Base-by-base conservation (phyloP, 768 basidiomycete species). In the Leccinum disarticulatum region DNA sequence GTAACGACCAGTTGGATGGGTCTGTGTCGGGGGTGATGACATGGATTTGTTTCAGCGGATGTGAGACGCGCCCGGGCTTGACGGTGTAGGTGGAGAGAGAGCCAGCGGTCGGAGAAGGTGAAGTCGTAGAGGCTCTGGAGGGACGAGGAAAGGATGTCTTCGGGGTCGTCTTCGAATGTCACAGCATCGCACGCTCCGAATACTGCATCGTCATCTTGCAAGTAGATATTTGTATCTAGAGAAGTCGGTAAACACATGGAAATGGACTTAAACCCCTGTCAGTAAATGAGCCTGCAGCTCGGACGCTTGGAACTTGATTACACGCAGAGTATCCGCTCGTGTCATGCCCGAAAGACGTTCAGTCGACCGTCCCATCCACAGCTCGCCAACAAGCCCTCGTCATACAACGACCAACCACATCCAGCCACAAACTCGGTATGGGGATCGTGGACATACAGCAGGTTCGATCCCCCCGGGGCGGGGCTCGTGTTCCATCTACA, bases 371-470 rank as follows among this genome's bases (percentile, higher is more conserved):
- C 96, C 96, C 96, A 98, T 53, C 90, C 86, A 73, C 93, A 95
- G 60, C 88, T 95, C 43, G 91, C 94, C 51, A 98, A 68, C 17
- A 94, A 70, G 1, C 92, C 91, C 68, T 92, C 87, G 52, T 97
- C 93, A 63, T 87, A 95, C 66, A 97, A 73, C n/a, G 92, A 93
- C 95, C 95, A 97, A 51, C 83, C 82, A 68, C 91, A 88, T 0
- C 93, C 95, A 46, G 91, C 90, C 25, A 96, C 93, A 73, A 98
- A 98, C 76, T 98, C 96, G 2, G 91, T 95, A 70, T 98, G 96
- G 6, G 86, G 79, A 69, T 93, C 88, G 69, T 97, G 89, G 35
- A 94, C 87, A 60, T 87, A 73, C 59, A 89, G 70, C 52, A 90
- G 70, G 60, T 85, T 81, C 2, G 79, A 73, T 56, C 82, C 77